Percentiles rank a stretch among this genome's conserved stretches.
Evolutionary conservation across 140 eudicot genomes (phyloP).

Genomic region (Erigeron philadelphicus): DNA sequence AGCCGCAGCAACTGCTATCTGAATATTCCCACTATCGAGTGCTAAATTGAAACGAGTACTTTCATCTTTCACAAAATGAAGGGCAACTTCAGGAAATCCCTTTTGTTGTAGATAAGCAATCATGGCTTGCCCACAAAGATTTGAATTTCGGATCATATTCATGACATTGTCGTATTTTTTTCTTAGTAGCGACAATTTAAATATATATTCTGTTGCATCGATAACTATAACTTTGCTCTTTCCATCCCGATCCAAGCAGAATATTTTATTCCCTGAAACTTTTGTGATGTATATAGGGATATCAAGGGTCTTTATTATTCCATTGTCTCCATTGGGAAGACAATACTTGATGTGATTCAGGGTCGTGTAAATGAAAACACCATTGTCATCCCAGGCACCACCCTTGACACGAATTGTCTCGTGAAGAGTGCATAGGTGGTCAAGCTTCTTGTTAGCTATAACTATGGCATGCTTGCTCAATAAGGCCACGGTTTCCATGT

Average conservation of each 20-base stretch:
- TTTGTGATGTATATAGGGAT: constrained; percentile 57
- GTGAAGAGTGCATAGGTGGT: constrained; percentile 59
- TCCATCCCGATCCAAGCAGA: constrained; percentile 65
- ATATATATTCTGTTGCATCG: constrained; percentile 59
- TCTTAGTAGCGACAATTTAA: constrained; percentile 47
- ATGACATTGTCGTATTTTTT: constrained; percentile 61
- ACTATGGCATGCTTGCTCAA: constrained; percentile 64
- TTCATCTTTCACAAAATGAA: constrained; percentile 65
- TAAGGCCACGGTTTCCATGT: constrained; percentile 70
- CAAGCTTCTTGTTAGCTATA: constrained; percentile 57
- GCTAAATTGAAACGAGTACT: constrained; percentile 60
- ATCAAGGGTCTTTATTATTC: constrained; percentile 61
- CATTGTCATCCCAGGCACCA: constrained; percentile 68
- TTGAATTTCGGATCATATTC: constrained; percentile 62
- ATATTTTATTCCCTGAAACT: constrained; percentile 44
- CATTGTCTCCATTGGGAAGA: constrained; percentile 71
- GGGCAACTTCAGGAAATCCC: constrained; percentile 70
- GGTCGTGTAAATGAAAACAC: constrained; percentile 63
- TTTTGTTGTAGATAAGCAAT: constrained; percentile 76
- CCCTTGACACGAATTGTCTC: constrained; percentile 76
- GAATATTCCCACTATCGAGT: constrained; percentile 62
- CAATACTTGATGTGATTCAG: constrained; percentile 65
- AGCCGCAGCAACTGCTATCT: constrained; percentile 64
- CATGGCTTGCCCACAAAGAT: constrained; percentile 82
- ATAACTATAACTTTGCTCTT: constrained; percentile 46